A percentile compares a stretch with the other conserved stretches of the same genome.
Conservation (phyloP, 1,139 yeast genomes). For the Pichia sp. region DNA sequence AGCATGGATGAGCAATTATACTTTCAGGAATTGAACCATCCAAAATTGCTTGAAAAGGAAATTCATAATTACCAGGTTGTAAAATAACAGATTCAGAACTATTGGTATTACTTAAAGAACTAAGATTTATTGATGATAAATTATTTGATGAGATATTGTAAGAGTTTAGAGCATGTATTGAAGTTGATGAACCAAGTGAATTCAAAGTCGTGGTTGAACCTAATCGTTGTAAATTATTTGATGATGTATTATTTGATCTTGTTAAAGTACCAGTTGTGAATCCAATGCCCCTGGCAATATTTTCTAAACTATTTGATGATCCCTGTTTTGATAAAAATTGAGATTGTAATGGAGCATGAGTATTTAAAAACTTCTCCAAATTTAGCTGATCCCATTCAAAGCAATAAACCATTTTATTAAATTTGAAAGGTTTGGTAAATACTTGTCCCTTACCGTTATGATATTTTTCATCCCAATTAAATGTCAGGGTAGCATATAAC, state of each 20-base stretch:
- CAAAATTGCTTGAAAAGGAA: slow-evolving; percentile 78
- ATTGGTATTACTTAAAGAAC: slow-evolving; percentile 13
- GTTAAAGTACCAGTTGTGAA: slow-evolving; percentile 28
- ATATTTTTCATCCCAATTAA: slow-evolving; percentile 50
- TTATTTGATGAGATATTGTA: slow-evolving; percentile 11
- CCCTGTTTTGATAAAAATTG: slow-evolving; percentile 9
- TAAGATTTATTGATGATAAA: slow-evolving; percentile 13
- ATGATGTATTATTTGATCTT: slow-evolving; percentile 27
- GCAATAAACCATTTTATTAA: slow-evolving; percentile 64
- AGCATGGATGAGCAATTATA: slow-evolving; percentile 86
- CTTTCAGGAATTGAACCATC: slow-evolving; percentile 88
- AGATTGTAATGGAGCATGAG: slow-evolving; percentile 15
- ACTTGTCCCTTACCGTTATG: slow-evolving; percentile 40
- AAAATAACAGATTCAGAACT: slow-evolving; percentile 32
- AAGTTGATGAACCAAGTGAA: slow-evolving; percentile 8
- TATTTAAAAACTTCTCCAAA: slow-evolving; percentile 30
- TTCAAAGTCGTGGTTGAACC: slow-evolving; percentile 14
- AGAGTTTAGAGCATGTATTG: neutral
- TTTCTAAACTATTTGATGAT: slow-evolving; percentile 15
- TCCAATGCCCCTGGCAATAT: slow-evolving; percentile 14
- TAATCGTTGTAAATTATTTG: slow-evolving; percentile 24
- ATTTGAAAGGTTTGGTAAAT: slow-evolving; percentile 47
- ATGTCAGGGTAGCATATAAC: slow-evolving; percentile 56
- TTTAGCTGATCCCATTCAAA: slow-evolving; percentile 71
- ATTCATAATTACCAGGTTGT: slow-evolving; percentile 76